phyloP scores from a whole-genome alignment of 129 eudicot species.

The Tagetes patula region DNA sequence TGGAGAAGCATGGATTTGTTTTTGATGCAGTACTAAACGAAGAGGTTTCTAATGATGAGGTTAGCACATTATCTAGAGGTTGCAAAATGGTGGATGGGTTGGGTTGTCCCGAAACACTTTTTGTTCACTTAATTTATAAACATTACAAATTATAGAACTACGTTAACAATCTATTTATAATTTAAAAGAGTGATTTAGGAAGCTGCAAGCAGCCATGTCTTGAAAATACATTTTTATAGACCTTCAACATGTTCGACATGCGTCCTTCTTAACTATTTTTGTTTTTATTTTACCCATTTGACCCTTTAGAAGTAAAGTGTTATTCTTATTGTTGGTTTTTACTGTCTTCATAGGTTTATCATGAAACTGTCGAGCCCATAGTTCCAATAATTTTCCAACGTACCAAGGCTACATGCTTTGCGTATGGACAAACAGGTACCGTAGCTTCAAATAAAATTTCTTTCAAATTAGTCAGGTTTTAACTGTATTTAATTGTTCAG shows the following conservation, averaged over 20 bases:
- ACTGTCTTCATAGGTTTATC: constrained; percentile 63
- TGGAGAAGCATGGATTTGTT: constrained; percentile 97
- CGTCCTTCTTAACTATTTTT: background rate
- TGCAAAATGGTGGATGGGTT: background rate
- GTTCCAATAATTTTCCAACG: constrained; percentile 98
- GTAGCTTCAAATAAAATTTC: background rate
- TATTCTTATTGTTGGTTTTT: background rate
- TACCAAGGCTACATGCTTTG: constrained; percentile 98
- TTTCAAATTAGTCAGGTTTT: background rate
- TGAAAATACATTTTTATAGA: background rate
- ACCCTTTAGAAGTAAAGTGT: background rate
- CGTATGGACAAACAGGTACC: constrained; percentile 98
- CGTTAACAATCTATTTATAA: background rate
- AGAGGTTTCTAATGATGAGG: constrained; percentile 99
- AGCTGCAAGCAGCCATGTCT: background rate
- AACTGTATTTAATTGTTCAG: constrained; percentile 40
- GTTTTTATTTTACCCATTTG: background rate
- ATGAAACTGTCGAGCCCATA: constrained; percentile 96
- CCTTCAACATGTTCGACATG: background rate
- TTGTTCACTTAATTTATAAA: background rate
- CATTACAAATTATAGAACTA: background rate
- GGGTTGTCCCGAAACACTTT: background rate
- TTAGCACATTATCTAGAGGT: constrained; percentile 20
- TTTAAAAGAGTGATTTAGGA: background rate
- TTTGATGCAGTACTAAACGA: constrained; percentile 97